phyloP scores from a whole-genome alignment of 2,329 filamentous ascomycete species.

The Lasiodiplodia citricola region DNA sequence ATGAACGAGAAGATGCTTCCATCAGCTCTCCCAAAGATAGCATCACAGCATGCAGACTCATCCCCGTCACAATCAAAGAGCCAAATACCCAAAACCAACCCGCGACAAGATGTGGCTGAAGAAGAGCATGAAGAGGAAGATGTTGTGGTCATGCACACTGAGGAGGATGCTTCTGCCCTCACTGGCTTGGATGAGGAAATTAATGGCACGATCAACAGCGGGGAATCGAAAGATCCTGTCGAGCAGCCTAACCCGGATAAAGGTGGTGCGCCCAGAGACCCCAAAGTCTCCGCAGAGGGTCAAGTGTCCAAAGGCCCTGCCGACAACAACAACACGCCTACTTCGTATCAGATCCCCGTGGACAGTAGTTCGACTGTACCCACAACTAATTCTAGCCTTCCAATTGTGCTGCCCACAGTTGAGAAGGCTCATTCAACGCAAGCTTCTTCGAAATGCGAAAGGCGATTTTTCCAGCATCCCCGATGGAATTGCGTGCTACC shows the following conservation, averaged over 20 bases:
- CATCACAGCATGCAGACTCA: too few species aligned
- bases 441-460: neutral
- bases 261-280: neutral
- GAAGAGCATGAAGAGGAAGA: neutral
- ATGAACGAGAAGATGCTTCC: neutral
- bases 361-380: neutral
- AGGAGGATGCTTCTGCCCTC: neutral
- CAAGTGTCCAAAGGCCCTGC: neutral
- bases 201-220: neutral
- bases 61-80: neutral
- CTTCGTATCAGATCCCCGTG: constrained; percentile 6
- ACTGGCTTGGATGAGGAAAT: neutral
- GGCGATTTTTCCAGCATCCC: neutral
- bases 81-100: neutral
- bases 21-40: neutral
- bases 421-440: neutral
- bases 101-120: neutral
- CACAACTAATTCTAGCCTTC: constrained; percentile 1
- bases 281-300: neutral
- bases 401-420: neutral
- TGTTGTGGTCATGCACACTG: neutral
- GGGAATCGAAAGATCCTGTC: neutral
- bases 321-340: neutral
- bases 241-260: neutral
- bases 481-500: neutral